Evolutionary conservation across 2,329 filamentous ascomycete genomes (phyloP).

Genomic region (Torrubiella hemipterigena): DNA sequence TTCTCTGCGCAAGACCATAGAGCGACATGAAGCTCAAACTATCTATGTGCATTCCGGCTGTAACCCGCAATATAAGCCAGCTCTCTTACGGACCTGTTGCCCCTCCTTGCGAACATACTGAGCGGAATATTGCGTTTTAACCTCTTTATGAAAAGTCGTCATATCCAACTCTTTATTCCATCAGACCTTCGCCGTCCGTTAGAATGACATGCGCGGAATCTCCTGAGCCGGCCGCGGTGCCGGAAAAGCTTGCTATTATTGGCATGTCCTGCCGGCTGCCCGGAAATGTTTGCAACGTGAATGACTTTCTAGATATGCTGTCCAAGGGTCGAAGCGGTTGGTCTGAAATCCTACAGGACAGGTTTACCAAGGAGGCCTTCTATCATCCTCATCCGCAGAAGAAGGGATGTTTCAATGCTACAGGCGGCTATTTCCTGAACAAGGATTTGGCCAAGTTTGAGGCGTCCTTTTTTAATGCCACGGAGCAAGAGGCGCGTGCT

Average conservation of each 20-base stretch:
- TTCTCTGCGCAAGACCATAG: too few species aligned
- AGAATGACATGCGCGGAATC: too few species aligned
- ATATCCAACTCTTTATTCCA: too few species aligned
- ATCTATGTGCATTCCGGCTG: too few species aligned
- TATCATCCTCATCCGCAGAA: constrained; percentile 31
- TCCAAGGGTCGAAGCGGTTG: constrained; percentile 27
- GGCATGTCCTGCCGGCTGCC: constrained; percentile 35
- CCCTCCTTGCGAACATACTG: too few species aligned
- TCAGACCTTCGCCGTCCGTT: constrained; percentile 16
- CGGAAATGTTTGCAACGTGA: constrained; percentile 26
- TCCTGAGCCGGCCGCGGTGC: too few species aligned
- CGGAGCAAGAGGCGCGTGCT: constrained; percentile 34
- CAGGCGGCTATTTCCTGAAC: constrained; percentile 29
- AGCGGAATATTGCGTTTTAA: too few species aligned
- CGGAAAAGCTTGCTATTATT: too few species aligned
- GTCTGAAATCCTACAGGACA: constrained; percentile 27
- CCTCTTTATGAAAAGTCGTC: too few species aligned
- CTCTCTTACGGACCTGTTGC: too few species aligned
- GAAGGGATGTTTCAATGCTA: constrained; percentile 24
- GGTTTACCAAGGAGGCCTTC: constrained; percentile 31
- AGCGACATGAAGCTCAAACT: too few species aligned
- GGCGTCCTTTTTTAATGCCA: constrained; percentile 40
- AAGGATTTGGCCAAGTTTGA: constrained; percentile 35
- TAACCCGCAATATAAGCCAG: too few species aligned
- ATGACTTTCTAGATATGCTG: constrained; percentile 32